A percentile compares a stretch with the other conserved stretches of the same genome.
phyloP scores from a whole-genome alignment of 2,329 filamentous ascomycete genomes.

The Epichloe typhina region DNA sequence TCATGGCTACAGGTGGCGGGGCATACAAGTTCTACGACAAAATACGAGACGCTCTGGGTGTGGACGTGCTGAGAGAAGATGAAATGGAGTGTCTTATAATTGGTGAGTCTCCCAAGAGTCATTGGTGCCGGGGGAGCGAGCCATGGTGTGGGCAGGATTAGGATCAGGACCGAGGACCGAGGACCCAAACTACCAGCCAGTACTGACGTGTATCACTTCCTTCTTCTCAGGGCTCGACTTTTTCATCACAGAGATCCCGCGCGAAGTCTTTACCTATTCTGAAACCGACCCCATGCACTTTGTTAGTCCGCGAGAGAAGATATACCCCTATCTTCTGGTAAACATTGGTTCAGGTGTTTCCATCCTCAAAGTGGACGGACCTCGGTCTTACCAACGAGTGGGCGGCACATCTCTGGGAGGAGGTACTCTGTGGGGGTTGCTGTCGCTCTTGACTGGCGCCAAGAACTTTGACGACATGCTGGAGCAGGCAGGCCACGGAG shows the following conservation, averaged over 20 bases:
- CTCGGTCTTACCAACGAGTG: conserved; percentile 74
- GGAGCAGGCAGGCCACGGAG: conserved; percentile 74
- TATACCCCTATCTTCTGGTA: conserved; percentile 93
- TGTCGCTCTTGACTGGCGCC: conserved; percentile 85
- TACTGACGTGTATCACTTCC: not conserved
- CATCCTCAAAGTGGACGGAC: conserved; percentile 93
- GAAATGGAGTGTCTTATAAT: conserved; percentile 99
- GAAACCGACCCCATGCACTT: conserved; percentile 87
- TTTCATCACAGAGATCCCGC: conserved; percentile 98
- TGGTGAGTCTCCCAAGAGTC: conserved; percentile 35
- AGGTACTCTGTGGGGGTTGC: conserved; percentile 91
- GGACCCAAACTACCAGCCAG: not conserved
- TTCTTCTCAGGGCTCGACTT: conserved; percentile 67
- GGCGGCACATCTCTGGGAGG: conserved; percentile 91
- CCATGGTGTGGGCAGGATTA: not conserved
- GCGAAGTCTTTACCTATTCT: conserved; percentile 94
- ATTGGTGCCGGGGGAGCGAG: not conserved
- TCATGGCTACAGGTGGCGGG: conserved; percentile 93
- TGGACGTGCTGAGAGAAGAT: conserved; percentile 83
- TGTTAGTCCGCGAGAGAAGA: conserved; percentile 58
- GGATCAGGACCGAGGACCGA: not conserved
- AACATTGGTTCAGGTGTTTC: conserved; percentile 97
- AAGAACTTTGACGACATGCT: conserved; percentile 97
- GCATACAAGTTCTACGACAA: conserved; percentile 95
- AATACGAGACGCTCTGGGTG: conserved; percentile 68